Percentiles rank a stretch among this genome's conserved stretches.
Evolutionary conservation across 164 flowering plant genomes (phyloP).

Genomic region (Stephania yunnanensis): DNA sequence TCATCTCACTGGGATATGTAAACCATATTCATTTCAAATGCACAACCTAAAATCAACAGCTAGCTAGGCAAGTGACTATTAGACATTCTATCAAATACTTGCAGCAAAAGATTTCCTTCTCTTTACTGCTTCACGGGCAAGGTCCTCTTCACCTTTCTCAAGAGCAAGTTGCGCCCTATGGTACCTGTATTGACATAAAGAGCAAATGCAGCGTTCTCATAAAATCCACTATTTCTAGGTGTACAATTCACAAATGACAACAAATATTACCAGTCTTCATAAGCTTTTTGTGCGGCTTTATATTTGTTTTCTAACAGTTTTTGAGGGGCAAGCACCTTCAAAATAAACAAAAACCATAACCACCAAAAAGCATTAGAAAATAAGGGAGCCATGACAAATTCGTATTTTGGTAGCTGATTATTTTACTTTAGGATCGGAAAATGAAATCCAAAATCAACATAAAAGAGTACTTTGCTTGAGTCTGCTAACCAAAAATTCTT

Average conservation of each 20-base stretch:
- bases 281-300: constrained; percentile 78
- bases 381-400: background rate
- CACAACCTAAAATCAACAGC: background rate
- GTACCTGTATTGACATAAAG: constrained; percentile 41
- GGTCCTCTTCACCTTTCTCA: constrained; percentile 81
- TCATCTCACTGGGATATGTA: background rate
- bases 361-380: background rate
- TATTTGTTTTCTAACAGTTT: constrained; percentile 81
- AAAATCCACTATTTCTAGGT: background rate
- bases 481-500: background rate
- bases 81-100: constrained; percentile 17
- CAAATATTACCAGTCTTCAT: constrained; percentile 71
- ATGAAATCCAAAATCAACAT: background rate
- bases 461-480: background rate
- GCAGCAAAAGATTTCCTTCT: constrained; percentile 86
- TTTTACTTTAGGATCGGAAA: background rate
- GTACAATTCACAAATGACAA: background rate
- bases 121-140: constrained; percentile 90
- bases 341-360: constrained; percentile 7
- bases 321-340: constrained; percentile 86
- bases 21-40: background rate
- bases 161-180: constrained; percentile 83
- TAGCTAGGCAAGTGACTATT: background rate
- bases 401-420: background rate
- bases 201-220: background rate